Evolutionary conservation across 345 rosid species (phyloP).

Genomic region (Eucalyptus camaldulensis): DNA sequence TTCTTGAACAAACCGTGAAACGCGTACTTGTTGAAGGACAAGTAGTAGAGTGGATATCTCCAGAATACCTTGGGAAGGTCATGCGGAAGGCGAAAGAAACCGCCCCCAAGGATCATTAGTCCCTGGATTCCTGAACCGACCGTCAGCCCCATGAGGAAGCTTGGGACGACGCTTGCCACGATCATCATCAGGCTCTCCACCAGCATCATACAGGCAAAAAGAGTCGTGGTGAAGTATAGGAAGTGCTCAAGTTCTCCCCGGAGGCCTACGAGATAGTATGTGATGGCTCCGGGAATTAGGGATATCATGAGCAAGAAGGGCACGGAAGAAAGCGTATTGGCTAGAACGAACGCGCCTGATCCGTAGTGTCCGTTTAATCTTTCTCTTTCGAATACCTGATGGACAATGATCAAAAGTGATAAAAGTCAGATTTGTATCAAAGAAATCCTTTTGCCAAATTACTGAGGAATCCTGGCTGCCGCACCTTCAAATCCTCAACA

Average conservation of each 20-base stretch:
- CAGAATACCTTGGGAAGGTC: conserved; percentile 28
- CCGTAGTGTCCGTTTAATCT: conserved; percentile 51
- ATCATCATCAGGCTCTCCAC: conserved; percentile 56
- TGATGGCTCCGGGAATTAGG: conserved; percentile 29
- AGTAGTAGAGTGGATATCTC: conserved; percentile 32
- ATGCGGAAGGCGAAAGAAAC: conserved; percentile 36
- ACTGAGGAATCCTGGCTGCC: not conserved
- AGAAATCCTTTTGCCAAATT: not conserved
- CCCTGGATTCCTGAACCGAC: conserved; percentile 46
- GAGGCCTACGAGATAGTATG: conserved; percentile 21
- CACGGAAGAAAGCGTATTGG: conserved; percentile 25
- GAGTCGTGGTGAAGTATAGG: conserved; percentile 2
- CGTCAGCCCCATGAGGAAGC: conserved; percentile 40
- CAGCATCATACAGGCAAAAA: conserved; percentile 30
- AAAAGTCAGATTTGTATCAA: not conserved
- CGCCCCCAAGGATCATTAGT: conserved; percentile 32
- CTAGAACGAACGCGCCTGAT: conserved; percentile 10
- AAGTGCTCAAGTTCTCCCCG: conserved; percentile 15
- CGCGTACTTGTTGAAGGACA: conserved; percentile 37
- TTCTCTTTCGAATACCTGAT: conserved; percentile 33
- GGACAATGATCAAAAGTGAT: not conserved
- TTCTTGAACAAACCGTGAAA: conserved; percentile 38
- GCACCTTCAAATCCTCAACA: conserved; percentile 50
- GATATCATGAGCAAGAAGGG: conserved; percentile 26
- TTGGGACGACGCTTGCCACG: conserved; percentile 36